Percentiles rank a stretch among this genome's conserved stretches.
Evolutionary conservation across 352 stramenopile species (phyloP).

Genomic region (Pythium vanterpoolii): DNA sequence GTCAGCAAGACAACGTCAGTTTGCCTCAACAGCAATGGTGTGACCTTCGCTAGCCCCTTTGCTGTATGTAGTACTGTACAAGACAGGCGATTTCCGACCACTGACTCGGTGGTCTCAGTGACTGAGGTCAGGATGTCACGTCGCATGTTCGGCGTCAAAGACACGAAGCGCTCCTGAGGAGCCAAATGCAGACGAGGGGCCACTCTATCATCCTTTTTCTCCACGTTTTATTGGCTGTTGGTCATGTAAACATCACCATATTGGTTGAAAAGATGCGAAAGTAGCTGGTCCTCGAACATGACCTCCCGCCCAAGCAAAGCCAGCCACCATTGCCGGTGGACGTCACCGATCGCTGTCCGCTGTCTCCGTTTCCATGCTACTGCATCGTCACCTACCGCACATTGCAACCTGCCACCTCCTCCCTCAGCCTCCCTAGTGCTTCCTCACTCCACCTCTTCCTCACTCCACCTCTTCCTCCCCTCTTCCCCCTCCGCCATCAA

Average conservation of each 20-base stretch:
- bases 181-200: not conserved
- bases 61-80: too few species aligned
- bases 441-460: not conserved
- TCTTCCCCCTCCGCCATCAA: too few species aligned
- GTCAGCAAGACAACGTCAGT: too few species aligned
- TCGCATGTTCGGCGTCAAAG: slow-evolving; percentile 14
- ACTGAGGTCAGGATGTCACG: slow-evolving; percentile 12
- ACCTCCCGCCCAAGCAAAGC: not conserved
- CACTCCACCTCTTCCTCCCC: not conserved
- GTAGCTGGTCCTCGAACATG: not conserved
- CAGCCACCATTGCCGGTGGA: not conserved
- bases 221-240: not conserved
- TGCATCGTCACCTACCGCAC: not conserved
- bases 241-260: not conserved
- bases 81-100: too few species aligned
- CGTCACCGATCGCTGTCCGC: too few species aligned
- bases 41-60: too few species aligned
- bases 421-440: not conserved
- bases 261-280: not conserved
- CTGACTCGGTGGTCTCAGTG: too few species aligned
- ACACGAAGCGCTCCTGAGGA: not conserved
- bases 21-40: too few species aligned
- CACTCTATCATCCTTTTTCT: not conserved
- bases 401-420: not conserved
- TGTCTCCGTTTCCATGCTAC: not conserved